phyloP scores from a whole-genome alignment of 441 rosid genomes.

The Bruguiera hainesii region DNA sequence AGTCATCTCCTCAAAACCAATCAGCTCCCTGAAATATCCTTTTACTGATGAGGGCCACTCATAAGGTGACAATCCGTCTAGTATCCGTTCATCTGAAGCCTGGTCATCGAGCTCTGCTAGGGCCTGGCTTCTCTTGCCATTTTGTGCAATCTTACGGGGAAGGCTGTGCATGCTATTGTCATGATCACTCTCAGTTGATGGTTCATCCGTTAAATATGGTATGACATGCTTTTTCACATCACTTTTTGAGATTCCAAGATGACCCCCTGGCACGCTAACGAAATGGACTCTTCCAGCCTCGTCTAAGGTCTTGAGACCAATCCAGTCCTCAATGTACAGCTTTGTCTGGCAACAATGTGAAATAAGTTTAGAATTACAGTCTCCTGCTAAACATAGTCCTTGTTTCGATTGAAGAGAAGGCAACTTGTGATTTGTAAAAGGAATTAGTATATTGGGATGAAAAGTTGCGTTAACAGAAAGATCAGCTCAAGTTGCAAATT shows the following conservation, averaged over 20 bases:
- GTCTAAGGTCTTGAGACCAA: conserved; percentile 53
- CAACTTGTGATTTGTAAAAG: no score
- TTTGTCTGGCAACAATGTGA: conserved; percentile 38
- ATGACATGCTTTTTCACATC: conserved; percentile 47
- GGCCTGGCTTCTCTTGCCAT: neutral
- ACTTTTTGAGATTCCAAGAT: conserved; percentile 49
- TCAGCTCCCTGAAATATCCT: conserved; percentile 31
- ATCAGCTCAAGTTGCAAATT: no score
- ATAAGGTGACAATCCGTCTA: conserved; percentile 30
- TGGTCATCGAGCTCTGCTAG: neutral
- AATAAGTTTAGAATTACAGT: neutral
- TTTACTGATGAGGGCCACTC: conserved; percentile 34
- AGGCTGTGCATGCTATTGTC: neutral
- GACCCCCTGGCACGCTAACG: conserved; percentile 53
- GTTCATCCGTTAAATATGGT: conserved; percentile 38
- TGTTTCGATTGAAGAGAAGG: neutral
- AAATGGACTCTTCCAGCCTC: conserved; percentile 56
- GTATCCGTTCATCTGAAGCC: conserved; percentile 21
- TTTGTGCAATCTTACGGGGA: conserved; percentile 13
- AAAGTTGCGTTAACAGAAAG: no score
- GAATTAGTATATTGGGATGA: no score
- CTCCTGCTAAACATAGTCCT: neutral
- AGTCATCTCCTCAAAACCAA: conserved; percentile 27
- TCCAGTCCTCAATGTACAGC: conserved; percentile 72
- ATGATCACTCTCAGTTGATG: neutral